Base-by-base conservation (phyloP, 2,329 filamentous ascomycete genomes). In the Colletotrichum brevisporum region DNA sequence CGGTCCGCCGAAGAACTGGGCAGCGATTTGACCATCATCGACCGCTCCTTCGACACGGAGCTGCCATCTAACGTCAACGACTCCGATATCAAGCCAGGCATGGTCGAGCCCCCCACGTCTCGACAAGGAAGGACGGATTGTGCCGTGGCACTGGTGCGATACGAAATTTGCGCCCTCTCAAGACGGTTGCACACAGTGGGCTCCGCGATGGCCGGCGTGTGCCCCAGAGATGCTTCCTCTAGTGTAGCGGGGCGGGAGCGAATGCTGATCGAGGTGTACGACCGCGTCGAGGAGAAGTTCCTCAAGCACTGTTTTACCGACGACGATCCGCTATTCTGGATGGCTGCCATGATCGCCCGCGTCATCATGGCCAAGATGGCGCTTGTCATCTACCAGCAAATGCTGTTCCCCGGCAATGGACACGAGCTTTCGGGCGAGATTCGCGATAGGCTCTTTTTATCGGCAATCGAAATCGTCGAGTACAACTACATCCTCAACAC, bases 331-430 rank as follows among this genome's bases (percentile, higher is more conserved):
- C 80, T 93, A 1, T 90, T 90, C 71, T 93, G 91, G 90, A 87
- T 92, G 27, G 88, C 88, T 8, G 90, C 89, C 4, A 92, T 91
- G 31, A 84, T 93, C 26, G 86, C 89, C 3, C 88, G 92, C 10
- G 83, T 95, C 39, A 89, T 95, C 71, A 88, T 94, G 80, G 90
- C 90, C 60, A 95, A 94, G 79, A 89, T 94, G 83, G 93, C 91
- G 82, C 84, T 96, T 43, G 86, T 94, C 69, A 86, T 94, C 2
- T 92, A 95, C 74, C 90, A 95, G 73, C 92, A 92, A 0, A 86
- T 91, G 74, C 89, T 92, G 39, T 87, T 90, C 59, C 85, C 86
- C 41, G 86, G 89, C 27, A 84, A 85, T 10, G 85, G 84, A n/a
- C 79, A 83, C 9, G 84, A 83, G 27, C 82, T 92, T 8, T 86